A percentile compares a stretch with the other conserved stretches of the same genome.
Conservation (phyloP, 345 rosid genomes). For the Hibiscus mutabilis region DNA sequence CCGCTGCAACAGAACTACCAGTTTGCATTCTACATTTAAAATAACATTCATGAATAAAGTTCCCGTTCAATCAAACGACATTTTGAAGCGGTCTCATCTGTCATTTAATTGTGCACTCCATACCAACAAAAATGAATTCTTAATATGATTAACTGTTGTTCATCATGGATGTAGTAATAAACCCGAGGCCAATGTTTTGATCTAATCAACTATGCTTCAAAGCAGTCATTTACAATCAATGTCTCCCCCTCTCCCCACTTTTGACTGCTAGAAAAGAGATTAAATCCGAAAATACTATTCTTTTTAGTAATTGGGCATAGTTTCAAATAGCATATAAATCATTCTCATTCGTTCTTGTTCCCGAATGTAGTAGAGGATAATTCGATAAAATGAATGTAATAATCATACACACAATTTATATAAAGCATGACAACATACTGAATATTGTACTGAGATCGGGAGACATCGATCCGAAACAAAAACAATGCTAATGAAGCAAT, state of each 20-base stretch:
- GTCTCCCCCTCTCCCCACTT: neutral
- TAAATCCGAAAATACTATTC: neutral
- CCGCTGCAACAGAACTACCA: constrained; percentile 55
- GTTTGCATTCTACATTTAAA: constrained; percentile 47
- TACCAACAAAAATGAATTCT: neutral
- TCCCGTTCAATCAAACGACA: neutral
- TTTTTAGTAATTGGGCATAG: no score
- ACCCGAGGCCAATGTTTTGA: neutral
- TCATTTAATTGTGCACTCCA: neutral
- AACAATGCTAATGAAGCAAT: no score
- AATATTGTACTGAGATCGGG: no score
- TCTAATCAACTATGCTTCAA: neutral
- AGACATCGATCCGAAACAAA: no score
- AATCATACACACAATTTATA: no score
- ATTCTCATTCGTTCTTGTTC: no score
- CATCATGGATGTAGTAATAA: neutral
- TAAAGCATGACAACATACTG: no score
- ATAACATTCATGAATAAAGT: neutral
- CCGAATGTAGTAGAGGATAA: no score
- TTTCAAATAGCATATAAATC: no score
- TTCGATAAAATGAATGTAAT: no score
- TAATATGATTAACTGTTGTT: neutral
- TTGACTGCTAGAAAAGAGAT: neutral
- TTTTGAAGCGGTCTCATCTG: neutral
- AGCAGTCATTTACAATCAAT: neutral